Conservation (phyloP, 257 asterid species). For the Jaltomata sinuosa region DNA sequence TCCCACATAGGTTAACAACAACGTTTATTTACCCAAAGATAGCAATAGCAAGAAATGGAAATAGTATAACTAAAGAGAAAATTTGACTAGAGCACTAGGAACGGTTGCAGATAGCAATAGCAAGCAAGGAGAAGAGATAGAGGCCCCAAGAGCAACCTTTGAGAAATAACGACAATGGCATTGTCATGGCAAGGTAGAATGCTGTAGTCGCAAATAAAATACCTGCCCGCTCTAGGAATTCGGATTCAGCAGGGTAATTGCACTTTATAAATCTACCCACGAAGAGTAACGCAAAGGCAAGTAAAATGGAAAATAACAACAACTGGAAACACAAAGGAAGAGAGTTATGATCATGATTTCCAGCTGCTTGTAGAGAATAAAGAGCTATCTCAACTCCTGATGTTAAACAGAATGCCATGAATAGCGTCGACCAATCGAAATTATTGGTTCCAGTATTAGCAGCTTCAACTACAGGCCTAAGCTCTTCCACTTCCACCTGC, state of each 20-base stretch:
- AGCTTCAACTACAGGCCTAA: neutral
- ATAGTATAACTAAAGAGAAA: no score
- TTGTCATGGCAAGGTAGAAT: neutral
- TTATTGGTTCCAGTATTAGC: neutral
- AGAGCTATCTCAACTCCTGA: neutral
- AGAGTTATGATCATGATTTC: neutral
- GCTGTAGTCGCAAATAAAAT: conserved; percentile 1
- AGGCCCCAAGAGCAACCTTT: neutral
- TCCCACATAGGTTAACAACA: neutral
- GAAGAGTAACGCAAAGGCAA: neutral
- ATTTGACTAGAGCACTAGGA: neutral
- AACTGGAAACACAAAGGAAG: neutral
- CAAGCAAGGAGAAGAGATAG: neutral
- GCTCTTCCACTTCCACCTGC: neutral
- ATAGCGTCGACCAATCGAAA: neutral
- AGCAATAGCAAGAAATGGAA: neutral
- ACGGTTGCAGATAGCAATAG: neutral
- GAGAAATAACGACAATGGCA: neutral
- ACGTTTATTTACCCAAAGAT: neutral
- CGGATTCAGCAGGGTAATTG: neutral
- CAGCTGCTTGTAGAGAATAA: neutral
- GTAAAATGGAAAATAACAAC: conserved; percentile 1
- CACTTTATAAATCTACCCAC: neutral
- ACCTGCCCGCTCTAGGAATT: neutral
- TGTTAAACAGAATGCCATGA: neutral